Evolutionary conservation across 805 yeast genomes (phyloP), one percentile per base, ranked within the genome.

Genomic region (Jamesozyma lodderae): DNA sequence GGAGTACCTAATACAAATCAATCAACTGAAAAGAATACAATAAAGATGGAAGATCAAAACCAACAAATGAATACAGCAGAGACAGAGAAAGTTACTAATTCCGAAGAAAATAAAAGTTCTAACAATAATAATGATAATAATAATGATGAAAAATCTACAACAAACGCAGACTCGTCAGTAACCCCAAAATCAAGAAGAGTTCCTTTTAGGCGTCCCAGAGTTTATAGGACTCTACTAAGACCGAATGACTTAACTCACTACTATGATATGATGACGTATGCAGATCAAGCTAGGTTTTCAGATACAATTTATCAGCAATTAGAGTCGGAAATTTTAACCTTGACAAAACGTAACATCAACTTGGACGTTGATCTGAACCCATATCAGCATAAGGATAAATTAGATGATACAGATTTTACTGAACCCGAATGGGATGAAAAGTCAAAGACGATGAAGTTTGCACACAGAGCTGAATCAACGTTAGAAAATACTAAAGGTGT

Each of bases 251-350:
- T 82, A 28, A 79, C 95, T 0, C 64, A 81, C 35, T 90, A 83
- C 66, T 87, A 85, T 56, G 97, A 90, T 57, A 63, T 92, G 52
- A 68, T 88, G 47, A 77, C 81, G 39, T 86, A 84, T 40, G 82
- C 95, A 0, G 96, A 90, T 43, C 77, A 86, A 27, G 73, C 81
- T 6, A 65, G 82, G 41, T 82, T 86, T 57, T 79, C 85, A 25
- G 97, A 90, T 59, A 70, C 73, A 18, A 68, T 85, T 37, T 81
- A 94, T 3, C 67, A 85, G 21, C 79, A 78, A 38, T 76, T 90
- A 73, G 97, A 92, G 61, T 70, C 90, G n/a, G 96, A 88, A 59
- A 75, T 88, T 19, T 64, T 90, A 36, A 73, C 84, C 0, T 64
- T 86, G 34, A 82, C 95, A 3, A 73, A 81, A 43, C 71, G 97